A percentile compares a stretch with the other conserved stretches of the same genome.
Evolutionary conservation across 129 eudicot genomes (phyloP).

Genomic region (Chrysanthemum seticuspe): DNA sequence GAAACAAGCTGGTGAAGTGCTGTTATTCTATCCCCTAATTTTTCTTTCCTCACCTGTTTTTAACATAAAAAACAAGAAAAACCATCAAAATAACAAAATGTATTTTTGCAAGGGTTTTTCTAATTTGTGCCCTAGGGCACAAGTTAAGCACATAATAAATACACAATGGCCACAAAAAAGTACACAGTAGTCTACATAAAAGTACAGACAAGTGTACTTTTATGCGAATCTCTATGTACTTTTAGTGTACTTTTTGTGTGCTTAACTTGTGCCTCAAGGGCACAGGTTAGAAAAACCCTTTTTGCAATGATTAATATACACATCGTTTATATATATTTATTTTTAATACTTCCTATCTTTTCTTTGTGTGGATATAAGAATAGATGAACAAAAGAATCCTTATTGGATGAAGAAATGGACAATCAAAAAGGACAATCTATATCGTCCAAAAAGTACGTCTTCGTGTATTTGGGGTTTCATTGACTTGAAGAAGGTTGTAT

Average conservation of each 20-base stretch:
- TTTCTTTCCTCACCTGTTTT: slow-evolving; percentile 90
- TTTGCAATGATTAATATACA: slow-evolving; percentile 33
- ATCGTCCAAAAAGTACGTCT: slow-evolving; percentile 39
- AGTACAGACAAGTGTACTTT: too few relatives aligned
- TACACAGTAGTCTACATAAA: too few relatives aligned
- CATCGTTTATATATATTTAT: slow-evolving; percentile 13
- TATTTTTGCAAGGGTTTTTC: slow-evolving; percentile 29
- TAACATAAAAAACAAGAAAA: slow-evolving; percentile 34
- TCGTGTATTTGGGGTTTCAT: background rate
- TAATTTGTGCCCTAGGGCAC: too few relatives aligned
- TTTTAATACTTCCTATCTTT: slow-evolving; percentile 10
- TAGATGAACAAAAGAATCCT: slow-evolving; percentile 35
- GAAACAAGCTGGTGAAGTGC: slow-evolving; percentile 97
- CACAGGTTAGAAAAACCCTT: background rate
- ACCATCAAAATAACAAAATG: slow-evolving; percentile 38
- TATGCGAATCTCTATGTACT: too few relatives aligned
- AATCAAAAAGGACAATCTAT: slow-evolving; percentile 38
- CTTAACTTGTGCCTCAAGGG: too few relatives aligned
- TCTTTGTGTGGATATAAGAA: slow-evolving; percentile 42
- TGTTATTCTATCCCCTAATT: slow-evolving; percentile 87
- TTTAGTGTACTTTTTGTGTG: too few relatives aligned
- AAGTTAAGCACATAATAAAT: too few relatives aligned
- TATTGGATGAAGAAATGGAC: slow-evolving; percentile 32
- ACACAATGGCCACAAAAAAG: too few relatives aligned
- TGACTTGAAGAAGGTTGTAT: slow-evolving; percentile 65